These are phyloP conservation scores for Aspergillus bertholletiae DNA, from an alignment of 495 filamentous ascomycete species.

Conservation along the genomic window DNA sequence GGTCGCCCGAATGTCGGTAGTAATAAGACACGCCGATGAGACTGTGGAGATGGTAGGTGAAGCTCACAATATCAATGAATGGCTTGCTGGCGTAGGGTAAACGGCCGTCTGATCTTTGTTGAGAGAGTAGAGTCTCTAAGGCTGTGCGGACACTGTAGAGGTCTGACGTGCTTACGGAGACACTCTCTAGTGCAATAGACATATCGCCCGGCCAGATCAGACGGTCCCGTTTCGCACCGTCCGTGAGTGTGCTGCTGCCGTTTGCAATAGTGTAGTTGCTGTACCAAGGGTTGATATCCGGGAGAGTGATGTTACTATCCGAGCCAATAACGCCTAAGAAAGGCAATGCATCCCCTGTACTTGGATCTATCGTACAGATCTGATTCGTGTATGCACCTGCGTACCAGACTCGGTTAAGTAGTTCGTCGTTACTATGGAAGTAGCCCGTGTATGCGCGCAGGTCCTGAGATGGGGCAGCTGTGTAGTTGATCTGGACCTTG, in stretches of 20 bases:
- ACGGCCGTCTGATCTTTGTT: conserved; percentile 39
- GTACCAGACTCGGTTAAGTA: conserved; percentile 60
- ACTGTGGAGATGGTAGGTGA: conserved; percentile 57
- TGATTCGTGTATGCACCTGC: conserved; percentile 61
- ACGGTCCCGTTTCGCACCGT: conserved; percentile 56
- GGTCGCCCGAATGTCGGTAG: conserved; percentile 49
- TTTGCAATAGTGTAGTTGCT: conserved; percentile 38
- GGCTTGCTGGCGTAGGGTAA: conserved; percentile 52
- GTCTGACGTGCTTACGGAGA: conserved; percentile 52
- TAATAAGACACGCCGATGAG: conserved; percentile 54
- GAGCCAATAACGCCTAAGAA: conserved; percentile 25
- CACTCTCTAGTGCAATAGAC: conserved; percentile 49
- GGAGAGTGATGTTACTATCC: conserved; percentile 13
- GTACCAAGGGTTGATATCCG: conserved; percentile 25
- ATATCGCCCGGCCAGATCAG: conserved; percentile 59
- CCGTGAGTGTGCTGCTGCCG: conserved; percentile 46
- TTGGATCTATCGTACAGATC: conserved; percentile 51
- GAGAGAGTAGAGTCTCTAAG: conserved; percentile 47
- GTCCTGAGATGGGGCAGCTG: conserved; percentile 46
- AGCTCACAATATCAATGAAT: conserved; percentile 39
- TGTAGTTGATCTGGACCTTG: conserved; percentile 18
- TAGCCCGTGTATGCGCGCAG: conserved; percentile 54
- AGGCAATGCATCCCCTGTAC: conserved; percentile 44
- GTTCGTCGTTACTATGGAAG: conserved; percentile 53
- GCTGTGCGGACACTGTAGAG: conserved; percentile 52